Evolutionary conservation across 2,329 filamentous ascomycete genomes (phyloP), one percentile per base, ranked within the genome.

Genomic region (Botryosphaeria agaves): DNA sequence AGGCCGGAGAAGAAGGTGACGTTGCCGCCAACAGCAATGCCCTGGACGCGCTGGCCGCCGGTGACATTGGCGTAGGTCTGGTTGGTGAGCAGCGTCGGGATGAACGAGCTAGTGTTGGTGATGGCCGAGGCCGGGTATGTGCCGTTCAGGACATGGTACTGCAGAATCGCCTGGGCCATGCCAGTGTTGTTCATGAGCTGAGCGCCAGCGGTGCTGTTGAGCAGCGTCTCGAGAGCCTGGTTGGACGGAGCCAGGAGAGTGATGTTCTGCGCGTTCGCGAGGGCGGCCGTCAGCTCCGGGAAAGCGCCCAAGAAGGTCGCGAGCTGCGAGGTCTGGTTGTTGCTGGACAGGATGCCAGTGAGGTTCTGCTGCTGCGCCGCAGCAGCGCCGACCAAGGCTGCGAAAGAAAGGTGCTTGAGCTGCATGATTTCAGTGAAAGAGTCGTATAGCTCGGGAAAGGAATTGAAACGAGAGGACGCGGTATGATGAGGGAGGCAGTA

Each of bases 241-340:
- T 73, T 69, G 43, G 54, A 62, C 0, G 69, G 69, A 0, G 69
- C 69, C 5, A 74, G 56, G 21, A 72, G 50, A 5, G 72, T 76
- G 34, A 74, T 54, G 42, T 73, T 69, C 9, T 42, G 39, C 3
- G 57, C 48, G 16, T 39, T 41, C 20, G 44, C 42, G 18, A 70
- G 46, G 3, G 48, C 34, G 7, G 41, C 24, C 9, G 58, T 34
- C 12, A 66, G 38, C 3, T 43, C 40, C 7, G 57, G 52, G 29
- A 50, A 45, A 14, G 40, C 35, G 9, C 38, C 31, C 18, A 66
- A 45, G 32, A 62, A 46, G 5, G 39, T 40, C 24, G 42, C 40
- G 14, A 57, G 40, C 23, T 41, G 44, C 4, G 49, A 47, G 7
- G 56, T 40, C 16, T 51, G 42, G 7, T 38, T 26, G 28, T 51